Conservation (phyloP, 2,329 filamentous ascomycete genomes). For the Fusarium globosum region DNA sequence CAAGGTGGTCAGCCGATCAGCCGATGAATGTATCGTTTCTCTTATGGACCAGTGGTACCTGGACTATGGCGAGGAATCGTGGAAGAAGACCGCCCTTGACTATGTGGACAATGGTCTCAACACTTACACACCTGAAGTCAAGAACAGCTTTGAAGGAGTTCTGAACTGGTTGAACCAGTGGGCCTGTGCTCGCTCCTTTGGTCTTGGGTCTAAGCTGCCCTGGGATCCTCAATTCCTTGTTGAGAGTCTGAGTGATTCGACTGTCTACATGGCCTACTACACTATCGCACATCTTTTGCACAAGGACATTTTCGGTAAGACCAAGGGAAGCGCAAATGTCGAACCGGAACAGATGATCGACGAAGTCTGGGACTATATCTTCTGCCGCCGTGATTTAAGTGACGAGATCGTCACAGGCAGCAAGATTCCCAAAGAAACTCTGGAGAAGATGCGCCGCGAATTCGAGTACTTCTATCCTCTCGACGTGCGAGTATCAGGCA, state of each 20-base stretch:
- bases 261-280: conserved; percentile 90
- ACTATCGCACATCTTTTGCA: conserved; percentile 76
- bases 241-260: conserved; percentile 90
- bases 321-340: conserved; percentile 75
- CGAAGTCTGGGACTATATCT: conserved; percentile 96
- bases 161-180: conserved; percentile 95
- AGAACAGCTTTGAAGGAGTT: conserved; percentile 84
- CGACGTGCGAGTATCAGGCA: conserved; percentile 87
- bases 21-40: conserved; percentile 92
- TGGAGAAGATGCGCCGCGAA: conserved; percentile 86
- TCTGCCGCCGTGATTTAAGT: conserved; percentile 77
- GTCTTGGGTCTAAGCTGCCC: conserved; percentile 91
- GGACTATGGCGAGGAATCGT: conserved; percentile 92
- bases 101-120: conserved; percentile 80
- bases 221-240: conserved; percentile 94
- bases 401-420: conserved; percentile 73
- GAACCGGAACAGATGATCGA: conserved; percentile 89
- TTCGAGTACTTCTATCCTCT: conserved; percentile 98
- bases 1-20: conserved; percentile 87
- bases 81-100: conserved; percentile 80
- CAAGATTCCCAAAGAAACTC: conserved; percentile 77
- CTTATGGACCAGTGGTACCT: conserved; percentile 98
- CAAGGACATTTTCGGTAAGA: conserved; percentile 85
- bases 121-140: conserved; percentile 81
- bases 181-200: conserved; percentile 93